Evolutionary conservation across 2,329 filamentous ascomycete genomes (phyloP), one percentile per base, ranked within the genome.

Genomic region (Neofusicoccum umdonicola): DNA sequence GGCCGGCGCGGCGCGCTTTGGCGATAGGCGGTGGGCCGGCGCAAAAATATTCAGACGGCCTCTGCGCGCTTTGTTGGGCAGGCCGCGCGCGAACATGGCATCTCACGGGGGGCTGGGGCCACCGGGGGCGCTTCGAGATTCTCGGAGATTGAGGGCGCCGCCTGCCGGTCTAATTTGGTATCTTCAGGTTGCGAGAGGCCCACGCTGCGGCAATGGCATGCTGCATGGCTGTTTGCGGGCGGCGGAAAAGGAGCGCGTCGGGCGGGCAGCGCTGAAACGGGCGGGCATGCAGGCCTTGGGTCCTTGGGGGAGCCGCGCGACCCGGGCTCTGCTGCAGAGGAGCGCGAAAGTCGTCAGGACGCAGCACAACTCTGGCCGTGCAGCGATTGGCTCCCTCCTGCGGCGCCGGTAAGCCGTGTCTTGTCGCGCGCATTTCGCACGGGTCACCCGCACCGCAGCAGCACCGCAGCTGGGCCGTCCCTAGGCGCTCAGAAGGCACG

Each of bases 401-500:
- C 47, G 27, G 47, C 51, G 15, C 51, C 51, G 37, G 37, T 39
- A 39, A 39, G 37, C 37, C 9, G 51, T 41, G 51, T 42, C 54
- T 58, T 44, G 54, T 58, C 54, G 54, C 39, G 54, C 54, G 54
- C 52, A 42, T 37, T 58, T 58, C 39, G 57, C 57, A 61, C 57
- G 57, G 57, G 56, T 35, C 57, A 50, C 57, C 51, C 41, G 42
- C 57, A 48, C 41, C 39, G 42, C 42, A 60, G 31, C 35, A 44
- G 39, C 56, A 44, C 52, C 39, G 54, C 54, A 58, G 54, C 54
- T 58, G 41, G 42, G 57, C 57, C 45, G 57, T 50, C 44, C 45
- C 57, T 50, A 61, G 42, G 57, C 57, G 57, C 57, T 31, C 57
- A 61, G 57, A 50, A 61, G 57, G 57, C 57, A 61, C 57, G 57